These are phyloP conservation scores for Allomyces javanicus DNA, from an alignment of 192 early-diverging fungal species.

Conservation along the genomic window DNA sequence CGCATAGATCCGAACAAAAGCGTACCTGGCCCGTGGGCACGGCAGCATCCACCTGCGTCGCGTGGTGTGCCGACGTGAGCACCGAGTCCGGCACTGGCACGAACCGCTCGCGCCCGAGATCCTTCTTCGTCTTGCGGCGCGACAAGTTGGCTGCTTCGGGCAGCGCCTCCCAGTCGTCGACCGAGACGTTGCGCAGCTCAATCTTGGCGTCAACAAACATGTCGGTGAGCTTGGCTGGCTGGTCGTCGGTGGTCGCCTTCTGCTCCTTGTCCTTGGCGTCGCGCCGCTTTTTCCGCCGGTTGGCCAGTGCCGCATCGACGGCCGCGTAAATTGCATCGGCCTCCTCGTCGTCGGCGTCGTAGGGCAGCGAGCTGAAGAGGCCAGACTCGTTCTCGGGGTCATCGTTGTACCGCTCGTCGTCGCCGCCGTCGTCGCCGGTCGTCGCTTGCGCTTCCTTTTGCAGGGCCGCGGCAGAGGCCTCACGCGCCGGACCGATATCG, in stretches of 20 bases:
- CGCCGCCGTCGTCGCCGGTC: slow-evolving; percentile 42
- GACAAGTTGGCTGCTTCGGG: slow-evolving; percentile 21
- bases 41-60: too few relatives aligned
- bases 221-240: slow-evolving; percentile 61
- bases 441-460: slow-evolving; percentile 22
- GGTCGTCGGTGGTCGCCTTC: slow-evolving; percentile 40
- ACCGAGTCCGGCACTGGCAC: slow-evolving; percentile 34
- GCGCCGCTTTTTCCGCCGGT: slow-evolving; percentile 49
- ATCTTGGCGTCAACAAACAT: slow-evolving; percentile 84
- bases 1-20: too few relatives aligned
- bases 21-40: too few relatives aligned
- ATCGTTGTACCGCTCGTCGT: slow-evolving; percentile 61
- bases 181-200: slow-evolving; percentile 47
- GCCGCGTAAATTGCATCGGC: slow-evolving; percentile 80
- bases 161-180: slow-evolving; percentile 71
- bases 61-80: slow-evolving; percentile 21
- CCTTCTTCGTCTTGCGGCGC: slow-evolving; percentile 13
- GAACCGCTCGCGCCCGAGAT: slow-evolving; percentile 15
- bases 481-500: slow-evolving; percentile 91
- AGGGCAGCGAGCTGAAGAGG: slow-evolving; percentile 64
- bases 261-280: slow-evolving; percentile 55
- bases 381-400: slow-evolving; percentile 78
- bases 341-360: slow-evolving; percentile 94
- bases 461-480: slow-evolving; percentile 7
- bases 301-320: slow-evolving; percentile 80